Evolutionary conservation across 208 protist genomes (phyloP).

Genomic region (Leishmania tarentolae): DNA sequence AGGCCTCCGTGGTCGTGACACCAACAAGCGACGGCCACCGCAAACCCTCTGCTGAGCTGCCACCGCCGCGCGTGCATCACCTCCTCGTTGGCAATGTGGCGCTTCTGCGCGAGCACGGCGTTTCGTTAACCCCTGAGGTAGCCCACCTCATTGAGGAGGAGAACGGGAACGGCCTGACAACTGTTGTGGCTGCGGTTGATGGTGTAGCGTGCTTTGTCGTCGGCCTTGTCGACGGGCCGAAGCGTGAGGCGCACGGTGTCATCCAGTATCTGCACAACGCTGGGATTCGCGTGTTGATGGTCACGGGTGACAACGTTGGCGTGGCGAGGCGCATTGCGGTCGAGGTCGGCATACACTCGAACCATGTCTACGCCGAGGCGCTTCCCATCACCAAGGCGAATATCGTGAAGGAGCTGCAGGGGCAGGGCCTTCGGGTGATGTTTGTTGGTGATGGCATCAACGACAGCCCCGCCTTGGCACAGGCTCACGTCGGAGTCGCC

Average conservation of each 20-base stretch:
- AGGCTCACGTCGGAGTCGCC: conserved; percentile 87
- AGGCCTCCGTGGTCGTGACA: conserved; percentile 40
- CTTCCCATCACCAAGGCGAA: conserved; percentile 84
- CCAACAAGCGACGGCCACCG: conserved; percentile 1
- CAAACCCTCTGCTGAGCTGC: neutral
- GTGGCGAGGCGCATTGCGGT: conserved; percentile 66
- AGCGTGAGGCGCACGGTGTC: conserved; percentile 81
- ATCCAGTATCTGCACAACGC: conserved; percentile 61
- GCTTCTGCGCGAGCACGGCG: conserved; percentile 39
- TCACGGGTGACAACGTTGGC: conserved; percentile 81
- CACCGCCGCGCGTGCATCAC: conserved; percentile 9
- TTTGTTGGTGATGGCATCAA: conserved; percentile 94
- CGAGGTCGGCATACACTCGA: conserved; percentile 72
- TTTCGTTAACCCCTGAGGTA: conserved; percentile 38
- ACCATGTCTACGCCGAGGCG: conserved; percentile 76
- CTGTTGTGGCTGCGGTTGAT: conserved; percentile 85
- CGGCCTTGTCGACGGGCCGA: conserved; percentile 83
- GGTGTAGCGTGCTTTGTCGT: conserved; percentile 48
- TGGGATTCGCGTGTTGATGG: conserved; percentile 66
- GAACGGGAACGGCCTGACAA: conserved; percentile 45
- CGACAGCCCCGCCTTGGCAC: conserved; percentile 86
- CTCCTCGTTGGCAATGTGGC: conserved; percentile 86
- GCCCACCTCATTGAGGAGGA: conserved; percentile 32
- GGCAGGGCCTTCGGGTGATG: conserved; percentile 45
- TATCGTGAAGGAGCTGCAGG: conserved; percentile 81